Conservation (phyloP, 2,329 filamentous ascomycete genomes). For the Pseudogymnoascus sp. region DNA sequence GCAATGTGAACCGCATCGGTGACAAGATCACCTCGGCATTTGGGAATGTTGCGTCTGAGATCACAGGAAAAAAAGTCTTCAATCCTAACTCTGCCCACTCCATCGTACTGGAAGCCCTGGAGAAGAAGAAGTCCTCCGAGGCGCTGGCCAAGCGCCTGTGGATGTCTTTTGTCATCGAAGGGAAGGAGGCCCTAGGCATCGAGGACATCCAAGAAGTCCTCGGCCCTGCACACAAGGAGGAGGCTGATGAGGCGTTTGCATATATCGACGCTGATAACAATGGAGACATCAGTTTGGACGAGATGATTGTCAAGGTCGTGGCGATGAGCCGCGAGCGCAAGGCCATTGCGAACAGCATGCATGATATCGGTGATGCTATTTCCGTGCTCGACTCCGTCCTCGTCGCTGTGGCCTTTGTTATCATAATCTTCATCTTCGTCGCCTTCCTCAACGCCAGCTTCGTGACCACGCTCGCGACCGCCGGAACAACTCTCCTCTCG, state of each 20-base stretch:
- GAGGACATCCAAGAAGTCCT: conserved; percentile 88
- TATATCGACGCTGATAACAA: conserved; percentile 81
- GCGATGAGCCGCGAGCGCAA: conserved; percentile 82
- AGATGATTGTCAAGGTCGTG: conserved; percentile 79
- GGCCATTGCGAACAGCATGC: conserved; percentile 85
- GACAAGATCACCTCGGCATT: conserved; percentile 92
- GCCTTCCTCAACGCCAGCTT: conserved; percentile 85
- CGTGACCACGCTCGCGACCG: conserved; percentile 75
- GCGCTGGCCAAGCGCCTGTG: conserved; percentile 91
- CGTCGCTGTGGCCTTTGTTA: conserved; percentile 69
- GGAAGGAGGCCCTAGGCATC: conserved; percentile 65
- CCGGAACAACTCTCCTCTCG: conserved; percentile 84
- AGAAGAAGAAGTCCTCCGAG: conserved; percentile 75
- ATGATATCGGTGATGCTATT: conserved; percentile 93
- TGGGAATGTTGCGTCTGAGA: conserved; percentile 87
- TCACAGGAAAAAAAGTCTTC: conserved; percentile 92
- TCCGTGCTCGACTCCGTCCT: conserved; percentile 83
- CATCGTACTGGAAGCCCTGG: conserved; percentile 79
- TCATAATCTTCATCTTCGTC: conserved; percentile 79
- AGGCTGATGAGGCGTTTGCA: conserved; percentile 79
- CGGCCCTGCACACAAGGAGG: conserved; percentile 60
- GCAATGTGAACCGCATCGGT: conserved; percentile 68
- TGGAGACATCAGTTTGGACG: conserved; percentile 88
- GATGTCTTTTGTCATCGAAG: conserved; percentile 97
- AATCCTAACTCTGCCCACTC: conserved; percentile 87